Evolutionary conservation across 2,329 filamentous ascomycete species (phyloP), one percentile per base, ranked within the genome.

Genomic region (Lecanicillium sp.): DNA sequence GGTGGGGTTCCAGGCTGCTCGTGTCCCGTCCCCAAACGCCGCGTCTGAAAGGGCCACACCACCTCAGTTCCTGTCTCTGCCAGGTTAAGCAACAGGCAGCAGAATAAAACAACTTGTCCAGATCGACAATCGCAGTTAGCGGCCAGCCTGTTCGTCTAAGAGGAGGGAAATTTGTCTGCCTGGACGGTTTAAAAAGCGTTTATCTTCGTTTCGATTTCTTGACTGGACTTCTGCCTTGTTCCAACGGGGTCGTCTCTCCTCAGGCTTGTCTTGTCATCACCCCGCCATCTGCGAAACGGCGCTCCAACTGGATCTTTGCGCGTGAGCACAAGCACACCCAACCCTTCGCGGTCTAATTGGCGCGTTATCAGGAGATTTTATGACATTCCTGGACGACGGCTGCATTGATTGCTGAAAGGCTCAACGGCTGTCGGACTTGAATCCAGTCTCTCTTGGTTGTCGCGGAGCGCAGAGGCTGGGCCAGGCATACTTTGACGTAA

Each of bases 31-130:
- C n/a, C n/a, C n/a, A n/a, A n/a, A n/a, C n/a, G n/a, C n/a, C n/a
- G n/a, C n/a, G n/a, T n/a, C n/a, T n/a, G n/a, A n/a, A 44, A 27
- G 20, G 19, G 23, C 27, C 44, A 33, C 9, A 11, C 36, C 44
- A 40, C 4, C n/a, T 39, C 35, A 12, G 20, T 20, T n/a, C 19
- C 21, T 32, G 29, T 23, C 20, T n/a, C n/a, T 21, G 17, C n/a
- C 26, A 14, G 26, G 24, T 26, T 36, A 10, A 29, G 37, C 32
- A 49, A 23, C 47, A 49, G 47, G 47, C 47, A 49, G 35, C 40
- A 49, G 40, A 23, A 49, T 49, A 44, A 40, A 38, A 17, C 19
- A 12, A 21, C 19, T 30, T 35, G 9, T 4, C 19, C 30, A 10
- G 23, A 24, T 33, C 20, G 45, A 41, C 45, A 27, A 29, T 11